phyloP scores from a whole-genome alignment of 2,329 filamentous ascomycete genomes.

The Fusarium musae region DNA sequence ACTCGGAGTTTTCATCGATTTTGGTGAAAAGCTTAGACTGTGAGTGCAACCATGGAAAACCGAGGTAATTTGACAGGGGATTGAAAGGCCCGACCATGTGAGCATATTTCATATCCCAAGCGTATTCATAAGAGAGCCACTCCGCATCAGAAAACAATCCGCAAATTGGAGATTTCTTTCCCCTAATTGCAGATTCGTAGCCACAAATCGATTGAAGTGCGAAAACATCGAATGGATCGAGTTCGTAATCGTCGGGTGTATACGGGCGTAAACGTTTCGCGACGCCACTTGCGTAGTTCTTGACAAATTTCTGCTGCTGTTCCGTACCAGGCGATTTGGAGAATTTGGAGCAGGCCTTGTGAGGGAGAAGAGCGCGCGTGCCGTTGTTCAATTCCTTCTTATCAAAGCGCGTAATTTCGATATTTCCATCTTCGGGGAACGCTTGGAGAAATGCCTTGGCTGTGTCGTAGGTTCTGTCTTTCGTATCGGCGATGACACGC shows the following conservation, averaged over 20 bases:
- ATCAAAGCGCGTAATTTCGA: conserved; percentile 33
- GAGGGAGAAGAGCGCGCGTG: conserved; percentile 39
- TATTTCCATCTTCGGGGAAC: conserved; percentile 23
- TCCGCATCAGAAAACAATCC: conserved; percentile 35
- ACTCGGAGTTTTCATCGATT: conserved; percentile 8
- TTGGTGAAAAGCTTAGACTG: conserved; percentile 29
- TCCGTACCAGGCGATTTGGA: conserved; percentile 33
- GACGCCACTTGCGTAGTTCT: conserved; percentile 30
- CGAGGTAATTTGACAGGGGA: conserved; percentile 35
- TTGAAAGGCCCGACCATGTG: conserved; percentile 41
- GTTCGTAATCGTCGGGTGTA: conserved; percentile 30
- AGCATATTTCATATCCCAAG: conserved; percentile 43
- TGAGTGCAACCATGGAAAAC: conserved; percentile 35
- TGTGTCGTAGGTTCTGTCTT: conserved; percentile 39
- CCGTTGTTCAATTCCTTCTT: conserved; percentile 36
- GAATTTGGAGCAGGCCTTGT: conserved; percentile 39
- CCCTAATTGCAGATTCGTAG: conserved; percentile 37
- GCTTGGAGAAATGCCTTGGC: conserved; percentile 29
- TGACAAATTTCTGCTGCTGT: conserved; percentile 30
- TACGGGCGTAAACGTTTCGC: conserved; percentile 28
- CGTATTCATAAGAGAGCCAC: conserved; percentile 41
- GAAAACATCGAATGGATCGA: conserved; percentile 37
- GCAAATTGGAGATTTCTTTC: conserved; percentile 31
- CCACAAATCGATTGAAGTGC: conserved; percentile 40
- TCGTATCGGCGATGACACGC: conserved; percentile 37